These are phyloP conservation scores for Cytospora schulzeri DNA, from an alignment of 2,329 filamentous ascomycete species.

Conservation along the genomic window DNA sequence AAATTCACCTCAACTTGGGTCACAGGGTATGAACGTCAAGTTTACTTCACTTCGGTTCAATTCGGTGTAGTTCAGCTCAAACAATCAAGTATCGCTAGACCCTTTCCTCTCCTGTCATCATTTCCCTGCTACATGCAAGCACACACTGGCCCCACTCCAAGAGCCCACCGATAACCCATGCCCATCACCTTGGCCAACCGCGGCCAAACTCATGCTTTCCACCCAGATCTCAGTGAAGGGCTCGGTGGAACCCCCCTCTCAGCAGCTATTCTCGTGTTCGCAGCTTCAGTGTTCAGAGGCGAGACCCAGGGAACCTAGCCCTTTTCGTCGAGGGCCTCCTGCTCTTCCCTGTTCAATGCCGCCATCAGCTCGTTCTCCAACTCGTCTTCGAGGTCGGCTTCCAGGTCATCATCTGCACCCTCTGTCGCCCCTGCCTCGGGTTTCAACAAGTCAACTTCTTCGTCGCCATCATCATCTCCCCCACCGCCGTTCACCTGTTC, in stretches of 20 bases:
- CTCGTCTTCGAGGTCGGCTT: constrained; percentile 48
- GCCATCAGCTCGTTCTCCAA: constrained; percentile 66
- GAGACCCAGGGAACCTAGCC: constrained; percentile 26
- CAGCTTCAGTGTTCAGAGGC: constrained; percentile 3
- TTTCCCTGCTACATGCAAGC: background rate
- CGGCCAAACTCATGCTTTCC: background rate
- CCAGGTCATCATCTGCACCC: constrained; percentile 40
- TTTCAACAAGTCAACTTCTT: constrained; percentile 39
- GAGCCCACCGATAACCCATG: background rate
- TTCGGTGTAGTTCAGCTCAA: background rate
- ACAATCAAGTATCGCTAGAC: constrained; percentile 19
- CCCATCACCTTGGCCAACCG: background rate
- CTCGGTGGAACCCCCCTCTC: constrained; percentile 15
- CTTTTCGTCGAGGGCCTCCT: constrained; percentile 28
- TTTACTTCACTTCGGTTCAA: background rate
- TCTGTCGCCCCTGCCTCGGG: constrained; percentile 36
- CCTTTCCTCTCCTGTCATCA: background rate
- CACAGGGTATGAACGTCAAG: background rate
- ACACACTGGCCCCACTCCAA: background rate
- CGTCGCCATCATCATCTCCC: constrained; percentile 32
- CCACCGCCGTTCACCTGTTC: background rate
- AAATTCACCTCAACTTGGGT: too few relatives aligned
- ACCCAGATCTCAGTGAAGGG: background rate
- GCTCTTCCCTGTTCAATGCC: constrained; percentile 53
- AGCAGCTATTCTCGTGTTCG: constrained; percentile 5